These are phyloP conservation scores for Schizophyllum amplum DNA, from an alignment of 1,284 basidiomycete species.

Conservation along the genomic window DNA sequence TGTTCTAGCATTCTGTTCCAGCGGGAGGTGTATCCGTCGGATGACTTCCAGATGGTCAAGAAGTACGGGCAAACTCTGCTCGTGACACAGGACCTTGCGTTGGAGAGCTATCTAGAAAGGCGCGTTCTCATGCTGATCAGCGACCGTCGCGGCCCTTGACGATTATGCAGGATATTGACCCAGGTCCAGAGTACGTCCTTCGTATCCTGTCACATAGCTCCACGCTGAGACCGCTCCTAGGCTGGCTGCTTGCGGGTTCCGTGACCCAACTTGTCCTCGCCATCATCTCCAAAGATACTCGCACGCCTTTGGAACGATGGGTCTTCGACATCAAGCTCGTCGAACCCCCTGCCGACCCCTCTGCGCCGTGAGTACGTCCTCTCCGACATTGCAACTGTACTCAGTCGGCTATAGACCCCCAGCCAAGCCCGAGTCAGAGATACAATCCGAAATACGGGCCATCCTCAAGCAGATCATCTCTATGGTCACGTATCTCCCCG, in stretches of 20 bases:
- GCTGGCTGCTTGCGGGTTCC: constrained; percentile 87
- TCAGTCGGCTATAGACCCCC: constrained; percentile 28
- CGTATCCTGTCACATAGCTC: constrained; percentile 3
- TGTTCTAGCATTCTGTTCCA: constrained; percentile 85
- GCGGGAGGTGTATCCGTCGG: constrained; percentile 92
- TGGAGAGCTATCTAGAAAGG: constrained; percentile 89
- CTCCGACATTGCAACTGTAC: constrained; percentile 4
- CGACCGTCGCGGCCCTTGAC: not conserved
- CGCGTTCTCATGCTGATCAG: constrained; percentile 21
- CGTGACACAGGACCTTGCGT: constrained; percentile 85
- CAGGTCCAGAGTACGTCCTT: constrained; percentile 78
- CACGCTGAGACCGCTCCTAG: constrained; percentile 30
- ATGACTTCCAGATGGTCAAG: constrained; percentile 99
- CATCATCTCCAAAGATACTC: constrained; percentile 91
- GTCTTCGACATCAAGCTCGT: constrained; percentile 93
- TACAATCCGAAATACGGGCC: constrained; percentile 94
- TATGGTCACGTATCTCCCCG: constrained; percentile 91
- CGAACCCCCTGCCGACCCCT: constrained; percentile 40
- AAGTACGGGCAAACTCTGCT: constrained; percentile 97
- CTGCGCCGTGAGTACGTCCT: constrained; percentile 36
- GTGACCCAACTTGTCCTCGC: constrained; percentile 92
- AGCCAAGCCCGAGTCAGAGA: constrained; percentile 80
- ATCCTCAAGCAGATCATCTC: constrained; percentile 99
- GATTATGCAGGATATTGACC: constrained; percentile 60
- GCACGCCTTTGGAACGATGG: constrained; percentile 93